Conservation (phyloP, 2,329 filamentous ascomycete species). For the Juglanconis oblonga region DNA sequence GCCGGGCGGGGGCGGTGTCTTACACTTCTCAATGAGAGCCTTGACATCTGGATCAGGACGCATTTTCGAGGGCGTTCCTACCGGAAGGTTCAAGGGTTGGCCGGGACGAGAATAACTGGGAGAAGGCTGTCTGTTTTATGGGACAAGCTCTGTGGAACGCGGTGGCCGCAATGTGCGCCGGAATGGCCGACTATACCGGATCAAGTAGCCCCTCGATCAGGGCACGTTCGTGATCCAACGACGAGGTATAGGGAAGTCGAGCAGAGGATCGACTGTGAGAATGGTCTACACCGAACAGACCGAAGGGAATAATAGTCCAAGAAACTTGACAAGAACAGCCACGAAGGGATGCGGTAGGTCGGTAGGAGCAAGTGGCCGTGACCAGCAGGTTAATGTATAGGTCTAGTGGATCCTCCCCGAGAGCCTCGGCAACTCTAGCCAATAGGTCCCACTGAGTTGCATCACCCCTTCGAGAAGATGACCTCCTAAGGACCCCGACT, state of each 20-base stretch:
- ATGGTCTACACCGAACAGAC: no score
- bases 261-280: not conserved
- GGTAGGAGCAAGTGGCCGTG: no score
- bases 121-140: not conserved
- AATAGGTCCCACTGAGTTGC: no score
- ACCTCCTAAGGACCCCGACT: no score
- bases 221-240: not conserved
- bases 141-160: not conserved
- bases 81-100: not conserved
- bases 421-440: no score
- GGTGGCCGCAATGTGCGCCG: not conserved
- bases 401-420: no score
- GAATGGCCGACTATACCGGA: not conserved
- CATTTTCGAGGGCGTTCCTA: constrained; percentile 24
- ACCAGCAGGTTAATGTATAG: no score
- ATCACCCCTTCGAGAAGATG: no score
- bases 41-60: constrained; percentile 31
- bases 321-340: no score
- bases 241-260: not conserved
- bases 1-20: constrained; percentile 66
- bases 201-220: not conserved
- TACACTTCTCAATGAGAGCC: constrained; percentile 51
- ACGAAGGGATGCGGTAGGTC: no score
- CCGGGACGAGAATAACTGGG: not conserved
- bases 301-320: no score